Percentiles rank a stretch among this genome's conserved stretches.
Conservation (phyloP, 2,329 filamentous ascomycete species). For the Dothidotthia symphoricarpi region DNA sequence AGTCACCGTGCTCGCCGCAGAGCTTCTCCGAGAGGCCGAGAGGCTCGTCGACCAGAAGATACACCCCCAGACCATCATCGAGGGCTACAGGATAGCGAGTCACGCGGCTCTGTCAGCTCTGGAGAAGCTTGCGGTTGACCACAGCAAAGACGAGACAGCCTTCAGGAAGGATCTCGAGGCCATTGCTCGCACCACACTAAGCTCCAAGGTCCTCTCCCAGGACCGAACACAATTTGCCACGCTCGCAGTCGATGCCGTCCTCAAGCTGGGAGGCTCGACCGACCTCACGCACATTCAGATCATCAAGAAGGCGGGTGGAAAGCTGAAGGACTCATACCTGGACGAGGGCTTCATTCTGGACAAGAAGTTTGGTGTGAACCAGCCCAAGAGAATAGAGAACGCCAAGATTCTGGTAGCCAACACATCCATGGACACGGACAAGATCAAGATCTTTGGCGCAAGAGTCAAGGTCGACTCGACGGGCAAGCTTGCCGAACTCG, state of each 20-base stretch:
- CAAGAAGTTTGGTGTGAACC: constrained; percentile 98
- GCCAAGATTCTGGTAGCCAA: constrained; percentile 98
- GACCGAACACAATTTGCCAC: constrained; percentile 89
- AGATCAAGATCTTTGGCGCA: constrained; percentile 99
- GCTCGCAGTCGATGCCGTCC: constrained; percentile 85
- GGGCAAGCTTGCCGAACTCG: constrained; percentile 94
- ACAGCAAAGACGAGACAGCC: constrained; percentile 76
- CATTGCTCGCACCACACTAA: constrained; percentile 92
- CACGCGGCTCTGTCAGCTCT: constrained; percentile 81
- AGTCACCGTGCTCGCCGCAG: constrained; percentile 92
- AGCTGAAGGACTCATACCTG: constrained; percentile 94
- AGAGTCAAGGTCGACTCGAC: constrained; percentile 95
- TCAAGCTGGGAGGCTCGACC: constrained; percentile 83
- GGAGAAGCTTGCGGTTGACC: constrained; percentile 81
- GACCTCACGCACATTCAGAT: constrained; percentile 98
- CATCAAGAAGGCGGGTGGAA: constrained; percentile 98
- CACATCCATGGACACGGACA: constrained; percentile 99
- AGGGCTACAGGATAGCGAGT: constrained; percentile 97
- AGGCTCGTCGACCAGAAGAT: constrained; percentile 98
- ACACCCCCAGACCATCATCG: constrained; percentile 98
- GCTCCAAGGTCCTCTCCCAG: constrained; percentile 94
- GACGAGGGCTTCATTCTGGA: constrained; percentile 98
- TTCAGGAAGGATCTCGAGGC: constrained; percentile 88
- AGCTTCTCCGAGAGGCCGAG: constrained; percentile 93
- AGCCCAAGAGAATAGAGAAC: constrained; percentile 95